Evolutionary conservation across 768 basidiomycete genomes (phyloP).

Genomic region (Tylopilus balloui): DNA sequence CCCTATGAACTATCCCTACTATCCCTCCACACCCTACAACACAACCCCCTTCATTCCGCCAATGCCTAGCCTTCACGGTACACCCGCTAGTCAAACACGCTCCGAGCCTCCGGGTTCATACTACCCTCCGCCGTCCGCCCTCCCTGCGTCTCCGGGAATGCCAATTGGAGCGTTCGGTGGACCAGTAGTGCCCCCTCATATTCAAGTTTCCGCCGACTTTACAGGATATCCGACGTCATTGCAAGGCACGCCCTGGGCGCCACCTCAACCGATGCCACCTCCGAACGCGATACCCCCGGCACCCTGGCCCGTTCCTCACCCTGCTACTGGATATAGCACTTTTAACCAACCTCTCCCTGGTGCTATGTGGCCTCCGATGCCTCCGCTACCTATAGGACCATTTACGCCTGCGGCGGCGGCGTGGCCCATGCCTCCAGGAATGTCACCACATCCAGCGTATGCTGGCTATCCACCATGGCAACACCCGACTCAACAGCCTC

Average conservation of each 20-base stretch:
- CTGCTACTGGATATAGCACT: constrained; percentile 22
- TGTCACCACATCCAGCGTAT: constrained; percentile 22
- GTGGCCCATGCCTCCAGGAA: constrained; percentile 25
- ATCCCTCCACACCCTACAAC: constrained; percentile 37
- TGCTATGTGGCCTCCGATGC: constrained; percentile 19
- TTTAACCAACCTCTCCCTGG: constrained; percentile 33
- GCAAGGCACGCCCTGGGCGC: constrained; percentile 26
- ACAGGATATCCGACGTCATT: constrained; percentile 30
- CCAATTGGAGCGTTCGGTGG: constrained; percentile 7
- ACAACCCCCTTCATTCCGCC: constrained; percentile 37
- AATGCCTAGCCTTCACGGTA: constrained; percentile 26
- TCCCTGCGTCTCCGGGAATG: constrained; percentile 23
- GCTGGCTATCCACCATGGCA: constrained; percentile 27
- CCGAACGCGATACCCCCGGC: constrained; percentile 22
- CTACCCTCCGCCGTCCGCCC: constrained; percentile 28
- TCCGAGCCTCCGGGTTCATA: constrained; percentile 30
- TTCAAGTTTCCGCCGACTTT: constrained; percentile 28
- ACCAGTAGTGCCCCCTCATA: not conserved
- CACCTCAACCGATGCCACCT: constrained; percentile 17
- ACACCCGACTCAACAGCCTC: constrained; percentile 25
- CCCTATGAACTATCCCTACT: constrained; percentile 36
- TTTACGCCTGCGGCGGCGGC: constrained; percentile 25
- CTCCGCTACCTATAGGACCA: constrained; percentile 12
- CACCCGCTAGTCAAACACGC: constrained; percentile 22
- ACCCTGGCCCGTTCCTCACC: constrained; percentile 18